Evolutionary conservation across 495 filamentous ascomycete species (phyloP), one percentile per base, ranked within the genome.

Genomic region (Cudoniella acicularis): DNA sequence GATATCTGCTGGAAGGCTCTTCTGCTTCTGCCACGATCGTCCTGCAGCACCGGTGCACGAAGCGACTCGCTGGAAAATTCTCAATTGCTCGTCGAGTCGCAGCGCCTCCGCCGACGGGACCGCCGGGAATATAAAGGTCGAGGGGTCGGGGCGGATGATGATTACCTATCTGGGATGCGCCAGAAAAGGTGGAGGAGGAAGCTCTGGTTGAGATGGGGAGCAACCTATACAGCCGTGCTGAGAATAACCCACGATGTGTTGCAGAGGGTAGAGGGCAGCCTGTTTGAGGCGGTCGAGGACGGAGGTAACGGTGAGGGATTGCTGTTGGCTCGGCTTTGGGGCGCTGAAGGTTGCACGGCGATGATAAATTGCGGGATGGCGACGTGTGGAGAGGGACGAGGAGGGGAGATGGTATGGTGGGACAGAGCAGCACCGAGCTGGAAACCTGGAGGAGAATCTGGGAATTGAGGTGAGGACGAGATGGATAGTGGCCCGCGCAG

Each of bases 261-360:
- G 24, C 2, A 52, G 54, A 51, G 49, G 54, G 24, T 2, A 52
- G 54, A 51, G 49, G 54, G 54, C 64, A 64, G 60, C 64, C 64
- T 64, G 54, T 60, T 51, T 51, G 59, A 59, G 61, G 61, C 64
- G 56, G 60, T 60, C 60, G 60, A 63, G 47, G 25, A 47, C 52
- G 45, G 11, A 23, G 56, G 60, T 60, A 51, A 54, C 22, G 40
- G 17, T 24, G 24, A 24, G 18, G 54, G 10, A 56, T 13, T 21
- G 43, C 43, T 21, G 46, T 61, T 65, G 42, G 60, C 46, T 60
- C 60, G 64, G 64, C 60, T 65, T 49, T 22, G 46, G 41, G 20
- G 53, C 53, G 25, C 59, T 55, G 64, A 59, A 26, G 30, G 59
- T 62, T 40, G 56, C 49, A 59, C 62, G 42, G 51, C 20, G 49